Percentiles rank a stretch among this genome's conserved stretches.
Evolutionary conservation across 1,139 yeast genomes (phyloP).

Genomic region (Lodderomyces beijingensis): DNA sequence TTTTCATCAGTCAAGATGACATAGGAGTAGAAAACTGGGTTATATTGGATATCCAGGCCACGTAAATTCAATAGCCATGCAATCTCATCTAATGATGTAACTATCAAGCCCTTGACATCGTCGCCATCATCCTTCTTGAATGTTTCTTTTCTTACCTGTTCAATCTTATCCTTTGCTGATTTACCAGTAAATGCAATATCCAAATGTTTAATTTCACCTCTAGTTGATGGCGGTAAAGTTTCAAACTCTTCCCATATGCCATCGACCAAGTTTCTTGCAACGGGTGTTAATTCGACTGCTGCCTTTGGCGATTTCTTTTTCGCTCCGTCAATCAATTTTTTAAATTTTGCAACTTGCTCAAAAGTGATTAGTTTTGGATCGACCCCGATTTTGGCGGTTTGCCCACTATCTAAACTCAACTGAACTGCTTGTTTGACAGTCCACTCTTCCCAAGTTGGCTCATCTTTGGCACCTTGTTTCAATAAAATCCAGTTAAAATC

Average conservation of each 20-base stretch:
- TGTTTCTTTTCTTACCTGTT: constrained; percentile 40
- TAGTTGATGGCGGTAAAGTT: constrained; percentile 40
- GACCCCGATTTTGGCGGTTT: constrained; percentile 39
- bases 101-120: constrained; percentile 43
- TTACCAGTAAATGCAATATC: constrained; percentile 48
- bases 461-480: constrained; percentile 72
- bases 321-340: constrained; percentile 19
- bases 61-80: constrained; percentile 91
- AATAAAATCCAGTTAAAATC: constrained; percentile 85
- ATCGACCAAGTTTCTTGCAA: constrained; percentile 70
- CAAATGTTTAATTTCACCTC: constrained; percentile 41
- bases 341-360: constrained; percentile 28
- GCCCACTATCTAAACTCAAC: constrained; percentile 39
- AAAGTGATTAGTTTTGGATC: constrained; percentile 66
- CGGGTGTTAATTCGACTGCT: constrained; percentile 57
- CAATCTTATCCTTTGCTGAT: constrained; percentile 39
- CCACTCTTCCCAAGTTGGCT: constrained; percentile 90
- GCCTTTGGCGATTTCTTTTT: constrained; percentile 23
- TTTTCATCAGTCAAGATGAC: constrained; percentile 51
- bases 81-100: constrained; percentile 76
- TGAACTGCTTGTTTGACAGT: constrained; percentile 60
- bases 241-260: constrained; percentile 62
- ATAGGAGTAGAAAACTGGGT: constrained; percentile 88
- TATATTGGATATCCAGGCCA: constrained; percentile 72
- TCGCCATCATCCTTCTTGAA: constrained; percentile 38